Percentiles rank a stretch among this genome's conserved stretches.
Evolutionary conservation across 2,329 filamentous ascomycete species (phyloP).

Genomic region (Fusarium sp.): DNA sequence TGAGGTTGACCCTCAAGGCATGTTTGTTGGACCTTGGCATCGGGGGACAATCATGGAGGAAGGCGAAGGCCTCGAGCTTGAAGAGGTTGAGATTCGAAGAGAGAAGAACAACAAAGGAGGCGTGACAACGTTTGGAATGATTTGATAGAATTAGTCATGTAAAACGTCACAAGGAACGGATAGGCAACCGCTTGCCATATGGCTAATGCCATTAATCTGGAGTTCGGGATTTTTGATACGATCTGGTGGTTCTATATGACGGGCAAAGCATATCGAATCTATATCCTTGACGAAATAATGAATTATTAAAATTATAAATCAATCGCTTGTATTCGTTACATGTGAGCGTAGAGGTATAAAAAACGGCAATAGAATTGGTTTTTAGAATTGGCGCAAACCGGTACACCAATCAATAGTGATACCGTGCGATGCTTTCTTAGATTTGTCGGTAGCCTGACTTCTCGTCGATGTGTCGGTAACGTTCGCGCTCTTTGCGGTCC

Average conservation of each 20-base stretch:
- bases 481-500: constrained; percentile 81
- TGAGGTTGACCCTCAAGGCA: constrained; percentile 80
- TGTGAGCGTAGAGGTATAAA: constrained; percentile 26
- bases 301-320: constrained; percentile 30
- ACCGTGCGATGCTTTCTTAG: constrained; percentile 49
- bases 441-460: constrained; percentile 71
- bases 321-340: constrained; percentile 29
- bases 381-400: constrained; percentile 7
- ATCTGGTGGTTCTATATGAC: not conserved
- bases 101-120: constrained; percentile 44
- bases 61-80: constrained; percentile 51
- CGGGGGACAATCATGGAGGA: constrained; percentile 70
- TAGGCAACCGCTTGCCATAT: constrained; percentile 3
- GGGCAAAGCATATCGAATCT: not conserved
- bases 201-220: constrained; percentile 4
- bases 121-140: constrained; percentile 44
- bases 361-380: constrained; percentile 14
- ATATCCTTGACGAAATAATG: constrained; percentile 16
- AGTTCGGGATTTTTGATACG: constrained; percentile 1
- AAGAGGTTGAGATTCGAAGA: constrained; percentile 53
- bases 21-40: constrained; percentile 95
- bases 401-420: constrained; percentile 23
- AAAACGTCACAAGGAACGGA: constrained; percentile 15
- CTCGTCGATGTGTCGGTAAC: constrained; percentile 84
- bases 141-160: constrained; percentile 33